Evolutionary conservation across 495 filamentous ascomycete genomes (phyloP).

Genomic region (Penicillium bovifimosum): DNA sequence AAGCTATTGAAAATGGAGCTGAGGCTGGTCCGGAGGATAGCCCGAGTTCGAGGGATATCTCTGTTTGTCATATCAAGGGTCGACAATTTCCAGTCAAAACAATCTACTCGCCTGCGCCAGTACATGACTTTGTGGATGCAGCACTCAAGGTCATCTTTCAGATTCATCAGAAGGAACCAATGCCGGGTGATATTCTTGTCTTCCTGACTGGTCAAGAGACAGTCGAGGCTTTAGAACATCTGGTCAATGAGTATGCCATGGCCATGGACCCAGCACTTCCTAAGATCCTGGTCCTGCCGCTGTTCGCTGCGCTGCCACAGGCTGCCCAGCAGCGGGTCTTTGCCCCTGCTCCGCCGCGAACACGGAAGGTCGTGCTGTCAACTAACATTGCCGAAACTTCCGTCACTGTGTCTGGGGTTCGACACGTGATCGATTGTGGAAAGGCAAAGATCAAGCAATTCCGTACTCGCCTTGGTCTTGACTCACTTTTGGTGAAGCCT

Average conservation of each 20-base stretch:
- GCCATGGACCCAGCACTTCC: slow-evolving; percentile 69
- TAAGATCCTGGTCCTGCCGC: slow-evolving; percentile 63
- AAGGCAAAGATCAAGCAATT: slow-evolving; percentile 94
- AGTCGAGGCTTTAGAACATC: slow-evolving; percentile 72
- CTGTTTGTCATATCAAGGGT: slow-evolving; percentile 73
- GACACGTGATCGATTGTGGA: slow-evolving; percentile 87
- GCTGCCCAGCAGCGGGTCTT: slow-evolving; percentile 82
- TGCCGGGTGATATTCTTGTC: slow-evolving; percentile 89
- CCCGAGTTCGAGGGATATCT: slow-evolving; percentile 25
- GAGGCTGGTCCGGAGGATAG: slow-evolving; percentile 6
- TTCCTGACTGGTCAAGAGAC: slow-evolving; percentile 94
- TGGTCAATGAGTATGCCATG: slow-evolving; percentile 72
- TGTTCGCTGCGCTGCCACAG: slow-evolving; percentile 70
- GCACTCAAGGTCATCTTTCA: slow-evolving; percentile 81
- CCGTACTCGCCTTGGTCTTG: slow-evolving; percentile 74
- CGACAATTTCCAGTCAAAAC: slow-evolving; percentile 82
- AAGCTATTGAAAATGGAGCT: slow-evolving; percentile 6
- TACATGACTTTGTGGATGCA: slow-evolving; percentile 77
- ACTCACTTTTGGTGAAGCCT: slow-evolving; percentile 83
- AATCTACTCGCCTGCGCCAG: slow-evolving; percentile 68
- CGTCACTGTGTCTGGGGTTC: slow-evolving; percentile 88
- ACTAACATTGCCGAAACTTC: slow-evolving; percentile 99
- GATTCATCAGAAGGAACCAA: slow-evolving; percentile 78
- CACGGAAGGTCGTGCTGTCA: slow-evolving; percentile 82
- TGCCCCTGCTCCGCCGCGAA: slow-evolving; percentile 63